Evolutionary conservation across 352 stramenopile genomes (phyloP).

Genomic region (Pilasporangium apinafurcum): DNA sequence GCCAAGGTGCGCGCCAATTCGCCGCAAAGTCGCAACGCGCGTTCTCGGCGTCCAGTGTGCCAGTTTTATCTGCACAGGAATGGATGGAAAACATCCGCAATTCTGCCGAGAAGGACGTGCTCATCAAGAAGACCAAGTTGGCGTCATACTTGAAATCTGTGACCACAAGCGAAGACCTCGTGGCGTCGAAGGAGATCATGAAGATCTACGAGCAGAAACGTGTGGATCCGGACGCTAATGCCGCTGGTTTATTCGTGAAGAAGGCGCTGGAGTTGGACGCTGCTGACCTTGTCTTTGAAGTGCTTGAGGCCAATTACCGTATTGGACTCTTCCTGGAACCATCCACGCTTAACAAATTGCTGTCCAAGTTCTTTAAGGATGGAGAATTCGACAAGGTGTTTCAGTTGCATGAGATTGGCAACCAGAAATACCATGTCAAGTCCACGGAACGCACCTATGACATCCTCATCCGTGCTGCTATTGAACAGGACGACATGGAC

Average conservation of each 20-base stretch:
- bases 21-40: conserved; percentile 23
- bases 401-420: conserved; percentile 67
- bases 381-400: conserved; percentile 76
- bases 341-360: conserved; percentile 75
- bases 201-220: conserved; percentile 86
- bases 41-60: conserved; percentile 17
- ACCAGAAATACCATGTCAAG: conserved; percentile 77
- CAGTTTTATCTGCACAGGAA: conserved; percentile 51
- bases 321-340: conserved; percentile 79
- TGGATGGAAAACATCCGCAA: conserved; percentile 80
- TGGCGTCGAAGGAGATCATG: conserved; percentile 81
- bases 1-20: conserved; percentile 34
- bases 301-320: conserved; percentile 77
- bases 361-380: conserved; percentile 80
- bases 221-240: conserved; percentile 70
- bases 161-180: conserved; percentile 72
- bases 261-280: conserved; percentile 77
- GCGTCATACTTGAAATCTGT: conserved; percentile 80
- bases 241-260: conserved; percentile 74
- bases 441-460: conserved; percentile 80
- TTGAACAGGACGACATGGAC: conserved; percentile 66
- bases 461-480: conserved; percentile 75
- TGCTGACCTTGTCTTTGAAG: conserved; percentile 65
- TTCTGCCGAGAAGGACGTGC: conserved; percentile 62
- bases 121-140: conserved; percentile 82